Evolutionary conservation across 495 filamentous ascomycete species (phyloP).

Genomic region (Penicillium salamii): DNA sequence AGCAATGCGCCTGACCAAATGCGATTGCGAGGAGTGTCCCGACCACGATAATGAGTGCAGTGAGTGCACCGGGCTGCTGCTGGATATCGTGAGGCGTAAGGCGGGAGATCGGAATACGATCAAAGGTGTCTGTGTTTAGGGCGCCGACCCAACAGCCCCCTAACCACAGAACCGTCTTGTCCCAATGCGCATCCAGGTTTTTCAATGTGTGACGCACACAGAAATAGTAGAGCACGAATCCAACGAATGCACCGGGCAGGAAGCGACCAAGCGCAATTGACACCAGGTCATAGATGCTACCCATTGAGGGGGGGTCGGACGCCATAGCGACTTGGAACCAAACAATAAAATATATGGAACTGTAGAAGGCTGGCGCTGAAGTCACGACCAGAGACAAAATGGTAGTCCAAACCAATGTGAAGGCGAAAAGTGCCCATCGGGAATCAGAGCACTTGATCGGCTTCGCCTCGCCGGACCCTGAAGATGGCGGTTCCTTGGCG

Average conservation of each 20-base stretch:
- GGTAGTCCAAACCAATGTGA: slow-evolving; percentile 61
- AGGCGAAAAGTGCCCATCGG: slow-evolving; percentile 63
- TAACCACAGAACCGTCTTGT: slow-evolving; percentile 75
- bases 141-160: slow-evolving; percentile 75
- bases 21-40: slow-evolving; percentile 51
- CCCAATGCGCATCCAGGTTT: slow-evolving; percentile 61
- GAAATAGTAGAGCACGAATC: slow-evolving; percentile 68
- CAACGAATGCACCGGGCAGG: slow-evolving; percentile 68
- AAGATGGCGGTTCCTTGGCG: slow-evolving; percentile 21
- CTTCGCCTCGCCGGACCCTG: slow-evolving; percentile 15
- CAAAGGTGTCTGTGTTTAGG: slow-evolving; percentile 73
- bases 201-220: slow-evolving; percentile 47
- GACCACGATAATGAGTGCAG: slow-evolving; percentile 62
- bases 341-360: slow-evolving; percentile 59
- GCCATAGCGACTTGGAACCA: slow-evolving; percentile 76
- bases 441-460: slow-evolving; percentile 55
- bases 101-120: slow-evolving; percentile 70
- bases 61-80: slow-evolving; percentile 71
- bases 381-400: slow-evolving; percentile 65
- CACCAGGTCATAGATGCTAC: slow-evolving; percentile 53
- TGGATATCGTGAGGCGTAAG: slow-evolving; percentile 69
- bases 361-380: slow-evolving; percentile 63
- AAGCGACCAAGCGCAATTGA: slow-evolving; percentile 65
- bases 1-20: slow-evolving; percentile 59
- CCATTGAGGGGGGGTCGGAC: slow-evolving; percentile 61